Conservation (phyloP, 805 yeast genomes). For the Starmerella sp. region DNA sequence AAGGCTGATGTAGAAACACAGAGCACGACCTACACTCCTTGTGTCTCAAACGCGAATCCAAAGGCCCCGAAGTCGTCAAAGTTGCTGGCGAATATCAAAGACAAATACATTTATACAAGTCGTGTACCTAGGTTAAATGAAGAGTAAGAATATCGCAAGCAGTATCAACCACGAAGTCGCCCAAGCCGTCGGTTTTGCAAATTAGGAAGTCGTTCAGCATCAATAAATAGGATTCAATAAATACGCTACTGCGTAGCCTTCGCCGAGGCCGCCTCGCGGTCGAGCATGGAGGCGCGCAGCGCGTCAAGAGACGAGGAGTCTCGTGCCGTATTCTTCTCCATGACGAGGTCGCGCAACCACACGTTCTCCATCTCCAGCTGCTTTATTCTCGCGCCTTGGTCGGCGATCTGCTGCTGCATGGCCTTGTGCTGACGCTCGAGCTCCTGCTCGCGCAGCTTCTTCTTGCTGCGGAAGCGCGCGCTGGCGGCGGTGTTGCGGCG, state of each 20-base stretch:
- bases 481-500: conserved; percentile 87
- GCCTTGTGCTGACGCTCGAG: conserved; percentile 69
- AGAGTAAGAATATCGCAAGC: too few species aligned
- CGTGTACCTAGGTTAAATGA: too few species aligned
- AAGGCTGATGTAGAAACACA: too few species aligned
- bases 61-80: too few species aligned
- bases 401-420: conserved; percentile 53
- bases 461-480: conserved; percentile 85
- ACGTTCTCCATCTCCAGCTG: conserved; percentile 90
- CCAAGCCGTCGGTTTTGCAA: too few species aligned
- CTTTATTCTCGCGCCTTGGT: conserved; percentile 61
- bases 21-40: too few species aligned
- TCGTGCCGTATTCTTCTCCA: conserved; percentile 48
- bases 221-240: background rate
- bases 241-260: background rate
- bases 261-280: background rate
- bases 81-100: too few species aligned
- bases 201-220: background rate
- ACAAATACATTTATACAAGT: too few species aligned
- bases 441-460: conserved; percentile 84
- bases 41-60: too few species aligned
- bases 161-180: too few species aligned
- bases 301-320: conserved; percentile 24
- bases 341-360: conserved; percentile 69
- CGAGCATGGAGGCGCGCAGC: conserved; percentile 16